Conservation (phyloP, 169 alveolate genomes). For the Cryptosporidium felis region DNA sequence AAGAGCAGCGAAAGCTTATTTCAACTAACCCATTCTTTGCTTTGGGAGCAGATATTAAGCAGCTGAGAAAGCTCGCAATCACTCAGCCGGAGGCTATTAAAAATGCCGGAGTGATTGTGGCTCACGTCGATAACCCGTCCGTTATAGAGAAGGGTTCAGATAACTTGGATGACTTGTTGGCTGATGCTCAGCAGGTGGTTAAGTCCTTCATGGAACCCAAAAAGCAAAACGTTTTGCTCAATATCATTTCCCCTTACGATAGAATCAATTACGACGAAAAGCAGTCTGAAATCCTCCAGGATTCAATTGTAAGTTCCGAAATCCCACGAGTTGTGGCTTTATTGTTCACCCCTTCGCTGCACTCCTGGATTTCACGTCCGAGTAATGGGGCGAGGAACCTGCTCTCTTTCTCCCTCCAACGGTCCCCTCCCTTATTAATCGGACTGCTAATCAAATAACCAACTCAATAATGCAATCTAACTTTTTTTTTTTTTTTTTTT, state of each 20-base stretch:
- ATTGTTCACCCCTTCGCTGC: too few species aligned
- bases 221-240: constrained; percentile 29
- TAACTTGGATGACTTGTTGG: constrained; percentile 3
- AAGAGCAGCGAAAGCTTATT: constrained; percentile 42
- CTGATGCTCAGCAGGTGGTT: constrained; percentile 34
- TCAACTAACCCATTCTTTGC: constrained; percentile 58
- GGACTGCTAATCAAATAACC: not conserved
- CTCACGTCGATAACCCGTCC: constrained; percentile 54
- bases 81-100: constrained; percentile 69
- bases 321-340: not conserved
- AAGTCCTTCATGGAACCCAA: constrained; percentile 60
- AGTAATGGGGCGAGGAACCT: too few species aligned
- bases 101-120: constrained; percentile 67
- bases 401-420: too few species aligned
- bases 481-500: not conserved
- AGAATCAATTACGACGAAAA: constrained; percentile 55
- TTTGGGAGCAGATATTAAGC: constrained; percentile 38
- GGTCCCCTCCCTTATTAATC: not conserved
- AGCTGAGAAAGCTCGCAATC: constrained; percentile 44
- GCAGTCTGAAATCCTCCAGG: constrained; percentile 7
- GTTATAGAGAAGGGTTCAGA: not conserved
- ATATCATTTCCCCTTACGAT: constrained; percentile 59
- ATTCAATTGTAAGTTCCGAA: constrained; percentile 64
- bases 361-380: too few species aligned
- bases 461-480: not conserved